phyloP scores from a whole-genome alignment of 257 asterid genomes.

The Jaltomata sinuosa region DNA sequence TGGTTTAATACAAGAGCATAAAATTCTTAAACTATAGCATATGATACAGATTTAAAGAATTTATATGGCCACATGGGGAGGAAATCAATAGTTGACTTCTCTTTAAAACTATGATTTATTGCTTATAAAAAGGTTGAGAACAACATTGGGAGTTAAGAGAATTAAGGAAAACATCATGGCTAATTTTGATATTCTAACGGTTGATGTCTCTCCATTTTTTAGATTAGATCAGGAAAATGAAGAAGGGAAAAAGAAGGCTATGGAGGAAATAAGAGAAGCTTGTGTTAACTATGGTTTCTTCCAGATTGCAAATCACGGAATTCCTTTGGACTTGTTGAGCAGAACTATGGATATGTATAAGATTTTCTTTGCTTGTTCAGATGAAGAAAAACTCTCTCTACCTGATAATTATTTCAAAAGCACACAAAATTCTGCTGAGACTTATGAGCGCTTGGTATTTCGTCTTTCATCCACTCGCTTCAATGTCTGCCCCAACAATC shows the following conservation, averaged over 20 bases:
- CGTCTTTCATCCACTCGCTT: constrained; percentile 16
- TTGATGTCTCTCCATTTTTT: neutral
- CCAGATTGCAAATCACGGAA: constrained; percentile 31
- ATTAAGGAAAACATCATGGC: neutral
- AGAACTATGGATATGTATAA: constrained; percentile 23
- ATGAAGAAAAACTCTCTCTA: constrained; percentile 25
- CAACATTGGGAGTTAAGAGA: neutral
- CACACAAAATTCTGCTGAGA: constrained; percentile 25
- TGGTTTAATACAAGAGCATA: too few species aligned
- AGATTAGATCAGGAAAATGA: neutral
- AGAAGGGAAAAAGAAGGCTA: neutral
- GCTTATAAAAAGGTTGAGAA: neutral
- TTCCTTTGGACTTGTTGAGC: constrained; percentile 20
- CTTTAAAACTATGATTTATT: too few species aligned
- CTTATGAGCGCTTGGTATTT: constrained; percentile 40
- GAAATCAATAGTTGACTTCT: too few species aligned
- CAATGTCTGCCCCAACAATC: constrained; percentile 15
- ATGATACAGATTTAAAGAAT: too few species aligned
- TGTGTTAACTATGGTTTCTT: constrained; percentile 36
- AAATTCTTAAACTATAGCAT: too few species aligned
- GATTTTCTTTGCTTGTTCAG: constrained; percentile 23
- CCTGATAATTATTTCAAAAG: constrained; percentile 33
- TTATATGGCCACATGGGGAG: too few species aligned
- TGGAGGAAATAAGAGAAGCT: constrained; percentile 3
- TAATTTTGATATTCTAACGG: neutral